Percentiles rank a stretch among this genome's conserved stretches.
phyloP scores from a whole-genome alignment of 495 filamentous ascomycete species.

The Penicillium herquei region DNA sequence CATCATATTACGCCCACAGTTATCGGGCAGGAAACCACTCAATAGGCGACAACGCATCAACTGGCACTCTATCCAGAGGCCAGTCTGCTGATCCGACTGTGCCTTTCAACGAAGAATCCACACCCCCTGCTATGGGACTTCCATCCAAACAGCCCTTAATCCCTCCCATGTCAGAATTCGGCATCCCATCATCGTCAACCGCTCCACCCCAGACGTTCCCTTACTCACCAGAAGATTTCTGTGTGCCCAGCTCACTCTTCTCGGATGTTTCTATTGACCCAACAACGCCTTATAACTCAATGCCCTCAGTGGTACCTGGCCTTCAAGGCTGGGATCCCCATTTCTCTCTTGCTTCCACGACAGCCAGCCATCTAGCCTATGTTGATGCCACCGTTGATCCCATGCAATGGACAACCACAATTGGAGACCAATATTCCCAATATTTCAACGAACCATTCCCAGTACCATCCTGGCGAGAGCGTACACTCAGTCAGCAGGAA shows the following conservation, averaged over 20 bases:
- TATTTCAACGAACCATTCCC: constrained; percentile 49
- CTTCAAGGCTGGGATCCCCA: constrained; percentile 49
- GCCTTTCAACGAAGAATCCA: constrained; percentile 25
- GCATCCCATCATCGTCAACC: constrained; percentile 16
- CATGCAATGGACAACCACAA: constrained; percentile 40
- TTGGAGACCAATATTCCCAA: constrained; percentile 50
- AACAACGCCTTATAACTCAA: constrained; percentile 43
- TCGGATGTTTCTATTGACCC: constrained; percentile 38
- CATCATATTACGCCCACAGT: constrained; percentile 38
- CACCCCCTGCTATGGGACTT: constrained; percentile 20
- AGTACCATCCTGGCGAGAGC: constrained; percentile 48
- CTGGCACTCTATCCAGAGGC: constrained; percentile 35
- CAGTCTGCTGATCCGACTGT: constrained; percentile 38
- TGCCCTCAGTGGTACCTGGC: constrained; percentile 45
- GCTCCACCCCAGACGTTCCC: constrained; percentile 8
- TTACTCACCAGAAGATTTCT: constrained; percentile 25
- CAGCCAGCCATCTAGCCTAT: constrained; percentile 38
- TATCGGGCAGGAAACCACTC: constrained; percentile 25
- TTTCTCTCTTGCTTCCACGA: constrained; percentile 44
- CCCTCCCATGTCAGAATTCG: constrained; percentile 18
- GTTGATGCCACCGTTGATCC: constrained; percentile 38
- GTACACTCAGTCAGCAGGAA: constrained; percentile 67
- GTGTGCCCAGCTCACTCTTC: constrained; percentile 21
- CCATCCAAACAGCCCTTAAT: constrained; percentile 20
- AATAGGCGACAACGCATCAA: constrained; percentile 33